Evolutionary conservation across 352 stramenopile species (phyloP).

Genomic region (Phytophthora rubi): DNA sequence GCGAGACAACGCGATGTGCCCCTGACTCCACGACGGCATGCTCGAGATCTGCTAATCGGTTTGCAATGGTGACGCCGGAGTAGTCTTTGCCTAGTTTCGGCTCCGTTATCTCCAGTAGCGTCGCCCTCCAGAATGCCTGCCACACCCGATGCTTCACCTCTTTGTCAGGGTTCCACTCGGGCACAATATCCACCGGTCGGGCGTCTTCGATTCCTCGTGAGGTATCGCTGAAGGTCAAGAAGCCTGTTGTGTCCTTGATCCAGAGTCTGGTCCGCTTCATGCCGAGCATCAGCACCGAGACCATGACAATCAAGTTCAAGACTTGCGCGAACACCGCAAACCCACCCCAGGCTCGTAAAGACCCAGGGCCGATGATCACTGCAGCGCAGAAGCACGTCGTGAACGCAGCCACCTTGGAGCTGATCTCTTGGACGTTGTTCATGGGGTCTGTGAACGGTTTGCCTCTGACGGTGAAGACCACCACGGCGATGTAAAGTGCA

Average conservation of each 20-base stretch:
- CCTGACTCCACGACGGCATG: slow-evolving; percentile 30
- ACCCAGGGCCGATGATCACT: slow-evolving; percentile 9
- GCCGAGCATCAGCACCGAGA: slow-evolving; percentile 33
- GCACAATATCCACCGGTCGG: slow-evolving; percentile 25
- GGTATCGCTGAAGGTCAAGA: slow-evolving; percentile 47
- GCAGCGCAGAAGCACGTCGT: slow-evolving; percentile 35
- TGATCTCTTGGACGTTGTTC: slow-evolving; percentile 52
- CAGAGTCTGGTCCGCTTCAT: slow-evolving; percentile 34
- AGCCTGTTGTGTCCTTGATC: slow-evolving; percentile 41
- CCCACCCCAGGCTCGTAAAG: slow-evolving; percentile 19
- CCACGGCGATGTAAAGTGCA: slow-evolving; percentile 33
- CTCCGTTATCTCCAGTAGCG: slow-evolving; percentile 26
- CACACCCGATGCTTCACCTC: slow-evolving; percentile 51
- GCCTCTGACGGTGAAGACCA: slow-evolving; percentile 31
- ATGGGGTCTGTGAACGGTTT: slow-evolving; percentile 47
- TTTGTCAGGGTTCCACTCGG: slow-evolving; percentile 43
- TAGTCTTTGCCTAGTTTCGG: slow-evolving; percentile 17
- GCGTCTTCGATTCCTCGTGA: slow-evolving; percentile 34
- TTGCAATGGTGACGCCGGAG: slow-evolving; percentile 12
- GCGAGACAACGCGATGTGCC: slow-evolving; percentile 27
- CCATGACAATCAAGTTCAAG: slow-evolving; percentile 43
- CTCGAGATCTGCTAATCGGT: slow-evolving; percentile 34
- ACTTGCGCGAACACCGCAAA: slow-evolving; percentile 44
- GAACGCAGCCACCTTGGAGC: slow-evolving; percentile 37
- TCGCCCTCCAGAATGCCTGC: slow-evolving; percentile 47